Evolutionary conservation across 2,329 filamentous ascomycete genomes (phyloP), one percentile per base, ranked within the genome.

Genomic region (Neofusicoccum ribis): DNA sequence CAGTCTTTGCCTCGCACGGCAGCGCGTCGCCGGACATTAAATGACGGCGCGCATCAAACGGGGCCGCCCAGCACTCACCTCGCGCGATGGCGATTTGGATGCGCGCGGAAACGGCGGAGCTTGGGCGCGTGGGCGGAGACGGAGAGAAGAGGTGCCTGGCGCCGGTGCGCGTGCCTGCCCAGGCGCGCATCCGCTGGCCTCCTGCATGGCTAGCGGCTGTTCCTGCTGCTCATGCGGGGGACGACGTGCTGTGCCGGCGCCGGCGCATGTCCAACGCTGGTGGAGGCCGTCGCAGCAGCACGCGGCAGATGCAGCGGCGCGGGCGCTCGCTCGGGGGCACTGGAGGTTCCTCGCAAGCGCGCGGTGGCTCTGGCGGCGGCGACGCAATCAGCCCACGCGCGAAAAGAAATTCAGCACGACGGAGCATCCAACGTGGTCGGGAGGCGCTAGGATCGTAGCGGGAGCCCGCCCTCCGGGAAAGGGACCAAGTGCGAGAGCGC

Each of bases 141-240:
- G 27, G 52, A 43, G 31, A 37, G 52, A 37, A 31, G 27, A 31
- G 27, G 27, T 5, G 27, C 27, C 27, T 31, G 52, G 54, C 54
- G 54, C 39, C 54, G 36, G 54, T 39, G 54, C 54, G 54, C 54
- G 54, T 59, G 54, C 54, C 54, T 56, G 52, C 52, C 46, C 31
- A 49, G 46, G 31, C 46, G 46, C 46, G 46, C 46, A 27, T 49
- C 46, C 27, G 27, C 27, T 31, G 31, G 36, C n/a, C 52, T 56
- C 52, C 37, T 59, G 54, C 54, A 59, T 59, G 39, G 54, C 54
- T 59, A 59, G 54, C 54, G 54, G 54, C 54, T 59, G 54, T 44
- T 44, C 54, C 54, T 59, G 54, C 23, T 44, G 54, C 54, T 59
- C 34, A 59, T 59, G 54, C 54, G 54, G 54, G 54, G 54, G 54